A percentile compares a stretch with the other conserved stretches of the same genome.
Conservation (phyloP, 148 eudicot genomes). For the Vaccinium corymbosum region DNA sequence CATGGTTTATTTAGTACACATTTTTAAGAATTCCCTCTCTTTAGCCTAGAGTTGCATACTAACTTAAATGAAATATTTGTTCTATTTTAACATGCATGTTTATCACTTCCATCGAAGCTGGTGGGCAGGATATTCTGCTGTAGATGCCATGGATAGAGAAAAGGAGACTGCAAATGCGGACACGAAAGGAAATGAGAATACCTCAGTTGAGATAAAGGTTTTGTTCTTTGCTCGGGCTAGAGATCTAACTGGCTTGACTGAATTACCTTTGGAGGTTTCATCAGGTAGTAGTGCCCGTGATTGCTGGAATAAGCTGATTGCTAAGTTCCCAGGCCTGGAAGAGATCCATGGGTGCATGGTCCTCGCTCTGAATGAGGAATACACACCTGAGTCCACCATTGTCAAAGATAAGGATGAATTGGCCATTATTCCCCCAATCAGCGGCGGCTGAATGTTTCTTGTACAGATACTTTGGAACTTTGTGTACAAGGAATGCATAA, state of each 20-base stretch:
- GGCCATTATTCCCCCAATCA: slow-evolving; percentile 94
- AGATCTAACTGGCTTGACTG: slow-evolving; percentile 71
- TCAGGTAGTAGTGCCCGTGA: slow-evolving; percentile 72
- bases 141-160: slow-evolving; percentile 28
- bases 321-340: slow-evolving; percentile 57
- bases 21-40: not conserved
- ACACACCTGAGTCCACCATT: slow-evolving; percentile 49
- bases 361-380: slow-evolving; percentile 87
- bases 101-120: not conserved
- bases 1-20: not conserved
- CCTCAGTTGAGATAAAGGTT: slow-evolving; percentile 53
- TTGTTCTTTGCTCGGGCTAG: slow-evolving; percentile 94
- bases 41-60: not conserved
- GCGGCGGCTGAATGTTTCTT: slow-evolving; percentile 57
- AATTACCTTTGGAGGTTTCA: slow-evolving; percentile 57
- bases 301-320: slow-evolving; percentile 59
- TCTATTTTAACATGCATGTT: not conserved
- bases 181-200: slow-evolving; percentile 17
- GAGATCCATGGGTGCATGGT: slow-evolving; percentile 82
- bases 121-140: not conserved
- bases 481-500: not conserved
- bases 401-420: slow-evolving; percentile 76
- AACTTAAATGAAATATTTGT: not conserved
- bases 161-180: slow-evolving; percentile 22
- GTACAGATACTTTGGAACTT: not conserved